phyloP scores from a whole-genome alignment of 2,329 filamentous ascomycete genomes.

The Aspergillus felis region DNA sequence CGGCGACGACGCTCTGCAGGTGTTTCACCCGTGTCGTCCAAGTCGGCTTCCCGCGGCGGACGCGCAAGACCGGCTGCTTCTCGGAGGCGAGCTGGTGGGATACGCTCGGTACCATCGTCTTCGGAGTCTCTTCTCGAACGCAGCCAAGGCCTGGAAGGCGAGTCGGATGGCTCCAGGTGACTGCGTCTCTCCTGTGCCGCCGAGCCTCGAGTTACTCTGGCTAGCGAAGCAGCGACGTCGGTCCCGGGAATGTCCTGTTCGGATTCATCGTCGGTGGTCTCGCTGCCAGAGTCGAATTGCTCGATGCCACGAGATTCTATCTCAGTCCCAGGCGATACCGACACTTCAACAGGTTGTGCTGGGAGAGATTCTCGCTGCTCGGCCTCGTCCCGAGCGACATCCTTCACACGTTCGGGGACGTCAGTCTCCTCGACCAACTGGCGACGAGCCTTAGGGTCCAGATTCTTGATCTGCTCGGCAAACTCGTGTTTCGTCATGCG shows the following conservation, averaged over 20 bases:
- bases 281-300: constrained; percentile 22
- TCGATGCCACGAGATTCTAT: constrained; percentile 13
- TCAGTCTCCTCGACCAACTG: constrained; percentile 42
- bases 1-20: constrained; percentile 45
- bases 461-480: constrained; percentile 57
- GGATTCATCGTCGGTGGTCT: constrained; percentile 20
- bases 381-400: constrained; percentile 31
- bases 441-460: constrained; percentile 57
- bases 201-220: constrained; percentile 32
- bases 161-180: constrained; percentile 26
- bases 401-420: constrained; percentile 37
- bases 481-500: constrained; percentile 64
- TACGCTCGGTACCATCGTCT: constrained; percentile 41
- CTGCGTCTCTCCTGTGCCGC: constrained; percentile 39
- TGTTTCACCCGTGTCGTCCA: constrained; percentile 41
- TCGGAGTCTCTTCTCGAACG: constrained; percentile 36
- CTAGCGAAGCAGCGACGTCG: constrained; percentile 36
- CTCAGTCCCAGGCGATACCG: neutral
- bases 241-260: constrained; percentile 26
- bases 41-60: constrained; percentile 21
- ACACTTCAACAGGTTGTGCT: constrained; percentile 9
- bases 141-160: constrained; percentile 14
- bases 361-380: constrained; percentile 23
- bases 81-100: constrained; percentile 36
- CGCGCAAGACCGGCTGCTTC: constrained; percentile 27